Evolutionary conservation across 441 rosid species (phyloP).

Genomic region (Eutrema salsugineum): DNA sequence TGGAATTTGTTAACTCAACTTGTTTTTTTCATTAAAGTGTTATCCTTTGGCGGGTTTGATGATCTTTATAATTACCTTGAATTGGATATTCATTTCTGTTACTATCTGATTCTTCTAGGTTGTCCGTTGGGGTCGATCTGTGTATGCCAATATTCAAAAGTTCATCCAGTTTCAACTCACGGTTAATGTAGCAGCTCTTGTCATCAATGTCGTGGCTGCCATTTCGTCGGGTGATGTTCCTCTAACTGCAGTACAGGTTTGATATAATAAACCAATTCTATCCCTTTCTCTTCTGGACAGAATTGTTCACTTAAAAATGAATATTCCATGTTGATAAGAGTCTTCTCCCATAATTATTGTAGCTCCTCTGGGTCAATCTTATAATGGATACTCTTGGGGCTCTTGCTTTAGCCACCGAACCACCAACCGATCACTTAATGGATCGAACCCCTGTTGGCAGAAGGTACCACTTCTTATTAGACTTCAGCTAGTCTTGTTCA

Average conservation of each 20-base stretch:
- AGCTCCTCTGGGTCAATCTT: constrained; percentile 99
- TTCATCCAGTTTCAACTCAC: constrained; percentile 99
- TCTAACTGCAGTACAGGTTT: constrained; percentile 95
- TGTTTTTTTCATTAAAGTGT: background rate
- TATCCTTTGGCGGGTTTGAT: background rate
- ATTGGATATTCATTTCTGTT: background rate
- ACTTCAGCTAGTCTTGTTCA: background rate
- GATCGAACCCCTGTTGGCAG: constrained; percentile 86
- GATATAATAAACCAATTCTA: background rate
- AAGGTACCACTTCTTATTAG: constrained; percentile 38
- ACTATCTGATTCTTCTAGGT: constrained; percentile 49
- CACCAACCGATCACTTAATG: constrained; percentile 95
- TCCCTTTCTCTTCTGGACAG: background rate
- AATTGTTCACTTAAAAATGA: constrained; percentile 1
- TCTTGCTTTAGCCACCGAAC: constrained; percentile 95
- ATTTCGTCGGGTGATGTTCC: constrained; percentile 95
- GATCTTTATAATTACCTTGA: background rate
- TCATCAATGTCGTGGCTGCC: constrained; percentile 93
- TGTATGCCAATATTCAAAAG: constrained; percentile 97
- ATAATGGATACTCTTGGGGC: constrained; percentile 99
- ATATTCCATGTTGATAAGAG: background rate
- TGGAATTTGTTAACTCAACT: background rate
- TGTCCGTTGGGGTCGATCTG: constrained; percentile 98
- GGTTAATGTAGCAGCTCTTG: constrained; percentile 93
- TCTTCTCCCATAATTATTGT: constrained; percentile 26